Conservation (phyloP, 192 early-diverging fungal genomes). For the Entomortierella beljakovae region DNA sequence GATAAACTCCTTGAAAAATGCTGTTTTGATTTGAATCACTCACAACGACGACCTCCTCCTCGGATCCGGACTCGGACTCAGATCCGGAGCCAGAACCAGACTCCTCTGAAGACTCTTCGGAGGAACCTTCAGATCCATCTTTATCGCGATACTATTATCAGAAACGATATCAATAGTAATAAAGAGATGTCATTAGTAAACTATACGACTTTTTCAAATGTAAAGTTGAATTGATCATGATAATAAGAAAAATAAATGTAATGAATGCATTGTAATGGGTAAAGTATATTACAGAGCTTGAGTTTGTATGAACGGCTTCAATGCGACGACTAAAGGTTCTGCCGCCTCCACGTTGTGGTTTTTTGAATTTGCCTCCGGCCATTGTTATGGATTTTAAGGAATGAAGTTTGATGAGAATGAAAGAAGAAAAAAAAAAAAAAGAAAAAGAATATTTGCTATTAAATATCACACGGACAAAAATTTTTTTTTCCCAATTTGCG, state of each 20-base stretch:
- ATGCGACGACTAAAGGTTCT: conserved; percentile 54
- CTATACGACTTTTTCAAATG: too few relatives aligned
- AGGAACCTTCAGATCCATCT: conserved; percentile 46
- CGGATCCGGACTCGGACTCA: conserved; percentile 41
- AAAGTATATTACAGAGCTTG: conserved; percentile 12
- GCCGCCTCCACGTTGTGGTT: conserved; percentile 54
- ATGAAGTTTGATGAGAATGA: neutral
- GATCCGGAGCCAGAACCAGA: conserved; percentile 21
- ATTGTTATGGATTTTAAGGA: conserved; percentile 17
- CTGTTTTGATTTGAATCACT: too few relatives aligned
- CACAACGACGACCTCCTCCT: conserved; percentile 28
- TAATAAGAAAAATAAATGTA: neutral
- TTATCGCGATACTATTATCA: conserved; percentile 42
- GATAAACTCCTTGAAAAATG: too few relatives aligned
- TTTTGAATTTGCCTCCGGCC: conserved; percentile 57
- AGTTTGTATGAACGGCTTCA: conserved; percentile 52
- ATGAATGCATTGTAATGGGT: neutral
- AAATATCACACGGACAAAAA: neutral
- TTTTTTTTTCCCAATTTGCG: neutral
- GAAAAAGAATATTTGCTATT: neutral
- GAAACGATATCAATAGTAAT: conserved; percentile 1
- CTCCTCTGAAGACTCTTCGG: conserved; percentile 40
- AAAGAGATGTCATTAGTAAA: neutral
- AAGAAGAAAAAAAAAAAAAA: neutral
- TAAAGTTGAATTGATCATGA: neutral